Conservation (phyloP, 2,329 filamentous ascomycete species). For the Nigrograna mackinnonii region DNA sequence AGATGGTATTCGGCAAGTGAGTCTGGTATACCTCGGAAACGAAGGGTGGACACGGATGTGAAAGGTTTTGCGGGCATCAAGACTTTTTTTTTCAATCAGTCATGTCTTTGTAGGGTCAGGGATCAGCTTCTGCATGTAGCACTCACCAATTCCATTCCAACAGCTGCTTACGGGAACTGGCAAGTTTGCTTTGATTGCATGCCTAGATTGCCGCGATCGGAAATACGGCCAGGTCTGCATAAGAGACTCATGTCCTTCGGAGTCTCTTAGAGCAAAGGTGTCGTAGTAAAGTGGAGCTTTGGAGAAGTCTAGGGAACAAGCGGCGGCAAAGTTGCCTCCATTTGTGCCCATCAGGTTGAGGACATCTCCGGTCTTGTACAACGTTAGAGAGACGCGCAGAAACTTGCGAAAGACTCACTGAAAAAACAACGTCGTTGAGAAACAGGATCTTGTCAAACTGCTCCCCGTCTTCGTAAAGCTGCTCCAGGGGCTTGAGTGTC, state of each 20-base stretch:
- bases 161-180: conserved; percentile 66
- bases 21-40: conserved; percentile 68
- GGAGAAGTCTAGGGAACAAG: conserved; percentile 64
- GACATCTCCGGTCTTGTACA: conserved; percentile 56
- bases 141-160: conserved; percentile 66
- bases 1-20: conserved; percentile 63
- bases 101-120: no score
- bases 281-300: conserved; percentile 62
- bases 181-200: conserved; percentile 55
- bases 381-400: no score
- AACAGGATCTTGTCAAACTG: conserved; percentile 64
- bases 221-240: conserved; percentile 66
- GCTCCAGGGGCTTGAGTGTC: conserved; percentile 62
- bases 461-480: conserved; percentile 53
- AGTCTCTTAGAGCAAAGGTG: conserved; percentile 64
- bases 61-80: conserved; percentile 28
- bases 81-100: conserved; percentile 11
- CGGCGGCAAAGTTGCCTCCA: conserved; percentile 63
- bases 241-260: conserved; percentile 53
- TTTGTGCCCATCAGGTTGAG: conserved; percentile 61
- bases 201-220: conserved; percentile 52
- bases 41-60: conserved; percentile 42
- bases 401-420: no score
- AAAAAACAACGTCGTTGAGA: conserved; percentile 67
- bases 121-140: no score